Base-by-base conservation (phyloP, 306 rosid genomes). In the Sechiopsis laciniata region DNA sequence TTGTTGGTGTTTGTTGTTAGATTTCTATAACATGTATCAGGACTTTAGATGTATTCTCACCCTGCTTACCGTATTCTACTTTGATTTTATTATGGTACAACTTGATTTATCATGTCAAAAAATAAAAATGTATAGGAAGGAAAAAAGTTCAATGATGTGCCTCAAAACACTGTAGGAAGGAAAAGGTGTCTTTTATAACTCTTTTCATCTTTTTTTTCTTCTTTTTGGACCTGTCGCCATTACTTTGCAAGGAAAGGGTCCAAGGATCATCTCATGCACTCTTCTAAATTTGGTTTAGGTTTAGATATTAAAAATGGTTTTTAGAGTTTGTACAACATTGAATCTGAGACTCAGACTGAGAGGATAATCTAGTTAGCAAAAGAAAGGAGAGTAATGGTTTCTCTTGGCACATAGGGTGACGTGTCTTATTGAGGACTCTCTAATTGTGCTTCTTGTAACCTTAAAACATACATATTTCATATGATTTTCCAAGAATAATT, bases 401-500 rank as follows among this genome's bases (percentile, higher is more conserved):
- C 71, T 65, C 71, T 17, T 65, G 42, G 71, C 54, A 65, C 26
- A 46, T 67, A 10, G 71, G 52, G 71, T 65, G 71, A 65, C 15
- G 54, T 42, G 55, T 32, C 26, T 63, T 21, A 35, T 35, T 35
- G 32, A 40, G 52, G 54, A 21, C 21, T 67, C 72, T 19, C 10
- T 67, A 21, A 68, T 68, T 68, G 65, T 68, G 20, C 57, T 68
- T 68, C 8, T 48, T 17, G 1, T 68, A 68, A 13, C 73, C 54
- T 45, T 66, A 66, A 48, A 68, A 68, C 20, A 40, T 17, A 51
- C 14, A 15, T 20, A 51, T 71, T 48, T 50, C 62, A 10, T 55
- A 29, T 40, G 29, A 35, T 60, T 60, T 68, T 61, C n/a, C 75
- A 45, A 40, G 29, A 17, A 53, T 73, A 71, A 69, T 84, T 57